Evolutionary conservation across 345 rosid genomes (phyloP).

Genomic region (Chamaenerion angustifolium): DNA sequence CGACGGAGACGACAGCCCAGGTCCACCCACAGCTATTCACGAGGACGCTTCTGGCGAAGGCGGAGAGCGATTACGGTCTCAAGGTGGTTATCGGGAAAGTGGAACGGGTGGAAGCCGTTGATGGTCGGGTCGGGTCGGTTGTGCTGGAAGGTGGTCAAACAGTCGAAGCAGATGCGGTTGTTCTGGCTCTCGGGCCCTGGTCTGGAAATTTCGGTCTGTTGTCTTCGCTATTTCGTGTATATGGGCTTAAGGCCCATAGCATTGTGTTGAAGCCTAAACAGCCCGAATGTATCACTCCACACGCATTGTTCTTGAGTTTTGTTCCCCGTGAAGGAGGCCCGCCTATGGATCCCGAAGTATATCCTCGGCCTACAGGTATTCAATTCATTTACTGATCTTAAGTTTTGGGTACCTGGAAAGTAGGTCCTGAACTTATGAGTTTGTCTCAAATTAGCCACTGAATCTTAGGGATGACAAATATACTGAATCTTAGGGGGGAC

Average conservation of each 20-base stretch:
- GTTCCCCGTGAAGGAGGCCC: conserved; percentile 29
- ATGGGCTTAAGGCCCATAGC: conserved; percentile 68
- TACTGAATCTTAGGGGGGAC: no score
- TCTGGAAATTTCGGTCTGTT: conserved; percentile 52
- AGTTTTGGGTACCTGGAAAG: neutral
- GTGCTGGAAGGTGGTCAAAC: conserved; percentile 49
- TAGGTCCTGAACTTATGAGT: neutral
- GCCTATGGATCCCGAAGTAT: conserved; percentile 67
- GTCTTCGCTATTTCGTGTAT: conserved; percentile 50
- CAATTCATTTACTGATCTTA: no score
- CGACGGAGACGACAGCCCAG: conserved; percentile 61
- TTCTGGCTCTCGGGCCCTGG: conserved; percentile 83
- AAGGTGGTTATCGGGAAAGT: conserved; percentile 62
- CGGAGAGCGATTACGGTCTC: conserved; percentile 43
- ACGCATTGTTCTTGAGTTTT: conserved; percentile 56
- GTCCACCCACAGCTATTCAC: conserved; percentile 81
- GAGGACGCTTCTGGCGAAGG: conserved; percentile 30
- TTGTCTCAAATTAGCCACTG: no score
- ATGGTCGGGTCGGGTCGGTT: conserved; percentile 39
- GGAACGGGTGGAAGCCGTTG: conserved; percentile 34
- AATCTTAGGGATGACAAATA: no score
- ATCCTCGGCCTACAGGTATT: conserved; percentile 70
- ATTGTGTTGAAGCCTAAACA: conserved; percentile 61
- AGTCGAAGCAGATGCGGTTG: conserved; percentile 50
- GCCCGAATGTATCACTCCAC: conserved; percentile 45